phyloP scores from a whole-genome alignment of 2,329 filamentous ascomycete species.

The Aspergillus transmontanensis region DNA sequence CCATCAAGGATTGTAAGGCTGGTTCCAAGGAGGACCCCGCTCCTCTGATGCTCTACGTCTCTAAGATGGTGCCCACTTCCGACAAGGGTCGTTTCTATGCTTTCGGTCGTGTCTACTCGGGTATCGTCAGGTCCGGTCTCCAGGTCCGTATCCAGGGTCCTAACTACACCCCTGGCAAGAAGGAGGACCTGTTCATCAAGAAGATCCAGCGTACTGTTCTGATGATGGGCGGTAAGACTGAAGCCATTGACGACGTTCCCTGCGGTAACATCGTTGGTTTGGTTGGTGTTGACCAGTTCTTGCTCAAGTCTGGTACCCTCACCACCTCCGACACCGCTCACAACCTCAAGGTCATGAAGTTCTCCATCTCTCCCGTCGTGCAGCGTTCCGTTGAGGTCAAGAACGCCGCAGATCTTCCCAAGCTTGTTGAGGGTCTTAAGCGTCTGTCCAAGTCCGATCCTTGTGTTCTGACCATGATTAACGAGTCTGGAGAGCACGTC shows the following conservation, averaged over 20 bases:
- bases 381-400: conserved; percentile 99
- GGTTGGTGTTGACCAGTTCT: conserved; percentile 99
- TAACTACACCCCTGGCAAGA: conserved; percentile 97
- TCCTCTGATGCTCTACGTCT: conserved; percentile 99
- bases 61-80: conserved; percentile 99
- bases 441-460: conserved; percentile 99
- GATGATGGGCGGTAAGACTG: conserved; percentile 99
- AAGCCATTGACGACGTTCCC: conserved; percentile 98
- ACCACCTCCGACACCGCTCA: conserved; percentile 96
- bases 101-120: conserved; percentile 99
- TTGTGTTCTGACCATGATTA: conserved; percentile 90
- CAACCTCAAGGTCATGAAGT: conserved; percentile 99
- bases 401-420: conserved; percentile 99
- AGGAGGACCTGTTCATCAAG: conserved; percentile 99
- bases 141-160: conserved; percentile 99
- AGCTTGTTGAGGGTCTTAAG: conserved; percentile 99
- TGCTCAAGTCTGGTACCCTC: conserved; percentile 99
- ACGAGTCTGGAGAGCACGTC: conserved; percentile 95
- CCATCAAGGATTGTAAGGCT: conserved; percentile 63
- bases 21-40: conserved; percentile 61
- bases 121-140: conserved; percentile 95
- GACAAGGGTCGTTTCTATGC: conserved; percentile 99
- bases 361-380: conserved; percentile 99
- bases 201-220: conserved; percentile 98
- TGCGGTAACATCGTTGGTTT: conserved; percentile 99